Evolutionary conservation across 2,329 filamentous ascomycete species (phyloP).

Genomic region (Westerdykella aurantiaca): DNA sequence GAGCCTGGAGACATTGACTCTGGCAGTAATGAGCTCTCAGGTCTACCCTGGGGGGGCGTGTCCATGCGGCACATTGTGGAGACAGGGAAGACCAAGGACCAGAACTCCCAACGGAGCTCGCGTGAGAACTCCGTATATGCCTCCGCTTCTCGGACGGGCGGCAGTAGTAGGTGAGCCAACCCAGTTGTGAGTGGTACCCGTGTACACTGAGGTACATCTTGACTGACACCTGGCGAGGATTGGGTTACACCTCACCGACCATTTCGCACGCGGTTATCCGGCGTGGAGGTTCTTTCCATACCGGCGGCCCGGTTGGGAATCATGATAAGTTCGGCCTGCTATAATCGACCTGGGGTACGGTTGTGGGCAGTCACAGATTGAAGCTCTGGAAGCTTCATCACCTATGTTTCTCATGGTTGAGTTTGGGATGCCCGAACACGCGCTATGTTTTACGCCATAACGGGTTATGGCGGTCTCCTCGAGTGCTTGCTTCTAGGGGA

Average conservation of each 20-base stretch:
- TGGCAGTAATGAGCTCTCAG: constrained; percentile 52
- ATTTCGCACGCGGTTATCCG: constrained; percentile 36
- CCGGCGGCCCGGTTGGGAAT: constrained; percentile 12
- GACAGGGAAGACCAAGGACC: constrained; percentile 42
- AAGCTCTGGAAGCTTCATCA: no score
- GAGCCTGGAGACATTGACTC: constrained; percentile 50
- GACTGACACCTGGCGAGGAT: constrained; percentile 27
- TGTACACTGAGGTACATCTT: constrained; percentile 8
- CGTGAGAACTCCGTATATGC: constrained; percentile 37
- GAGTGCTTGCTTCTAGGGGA: background rate
- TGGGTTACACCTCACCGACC: constrained; percentile 37
- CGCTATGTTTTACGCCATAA: background rate
- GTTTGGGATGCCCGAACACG: no score
- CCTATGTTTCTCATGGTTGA: no score
- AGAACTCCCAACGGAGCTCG: constrained; percentile 39
- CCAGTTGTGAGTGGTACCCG: constrained; percentile 23
- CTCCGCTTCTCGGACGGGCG: constrained; percentile 33
- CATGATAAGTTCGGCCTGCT: constrained; percentile 5
- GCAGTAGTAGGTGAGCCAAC: constrained; percentile 36
- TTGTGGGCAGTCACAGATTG: no score
- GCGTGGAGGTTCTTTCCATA: constrained; percentile 26
- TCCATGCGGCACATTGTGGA: constrained; percentile 52
- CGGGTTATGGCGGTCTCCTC: background rate
- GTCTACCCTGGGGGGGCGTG: constrained; percentile 67
- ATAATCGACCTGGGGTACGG: no score